Evolutionary conservation across 2,329 filamentous ascomycete genomes (phyloP), one percentile per base, ranked within the genome.

Genomic region (Bipolaris victoriae): DNA sequence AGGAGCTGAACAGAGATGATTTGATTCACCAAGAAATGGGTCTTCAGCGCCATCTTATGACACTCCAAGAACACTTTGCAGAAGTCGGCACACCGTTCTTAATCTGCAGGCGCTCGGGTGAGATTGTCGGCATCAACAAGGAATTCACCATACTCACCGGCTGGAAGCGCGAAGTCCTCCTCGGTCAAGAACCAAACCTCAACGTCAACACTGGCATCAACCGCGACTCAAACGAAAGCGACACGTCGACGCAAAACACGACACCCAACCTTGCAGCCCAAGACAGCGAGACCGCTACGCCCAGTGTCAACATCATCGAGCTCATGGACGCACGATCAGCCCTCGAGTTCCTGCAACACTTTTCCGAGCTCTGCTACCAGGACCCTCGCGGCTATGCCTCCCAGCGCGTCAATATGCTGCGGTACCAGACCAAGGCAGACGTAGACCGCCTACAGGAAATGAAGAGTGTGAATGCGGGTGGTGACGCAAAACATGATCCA

Each of bases 11-110:
- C 63, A 83, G 88, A 16, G 89, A 95, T 69, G 95, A 99, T 76
- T 82, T 98, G 26, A 88, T 99, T 20, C 97, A 98, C 76, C 97
- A 97, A 90, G 95, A 99, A 76, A 96, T 96, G 78, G 96, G 91
- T 70, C 92, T 98, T 72, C 95, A 99, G 77, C 87, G 95, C 36
- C 96, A 92, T 0, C 82, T 98, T 10, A 92, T 92, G 71, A 92
- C 97, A 73, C 96, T 96, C 69, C 92, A 98, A 72, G 92, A 96
- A 63, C 90, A 96, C 65, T 90, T 97, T 80, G 88, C 91, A 55
- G 88, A 92, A 62, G 92, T 90, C 59, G 92, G 92, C 37, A 96
- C 92, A 3, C 95, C 95, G 0, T 96, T 93, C 0, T 87, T 99
- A 56, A 91, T 98, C 24, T 96, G 92, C 71, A 88, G 95, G 46